Evolutionary conservation across 1,284 basidiomycete genomes (phyloP).

Genomic region (Rhodotorula sp.): DNA sequence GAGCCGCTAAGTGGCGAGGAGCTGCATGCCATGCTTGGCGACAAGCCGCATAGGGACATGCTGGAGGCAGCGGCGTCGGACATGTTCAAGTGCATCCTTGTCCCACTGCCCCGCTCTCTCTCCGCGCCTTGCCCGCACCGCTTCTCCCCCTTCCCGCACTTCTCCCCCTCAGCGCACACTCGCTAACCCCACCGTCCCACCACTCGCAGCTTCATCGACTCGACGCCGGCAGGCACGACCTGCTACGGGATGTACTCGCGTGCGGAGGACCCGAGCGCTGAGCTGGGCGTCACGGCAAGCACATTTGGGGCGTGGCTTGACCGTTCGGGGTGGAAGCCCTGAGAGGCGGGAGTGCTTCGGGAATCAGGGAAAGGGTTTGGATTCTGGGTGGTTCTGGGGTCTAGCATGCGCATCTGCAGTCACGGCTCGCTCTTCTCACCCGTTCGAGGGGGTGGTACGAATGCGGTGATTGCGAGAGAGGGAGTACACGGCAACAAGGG

Average conservation of each 20-base stretch:
- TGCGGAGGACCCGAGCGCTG: not conserved
- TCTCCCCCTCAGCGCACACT: not conserved
- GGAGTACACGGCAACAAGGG: too few relatives aligned
- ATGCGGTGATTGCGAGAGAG: too few relatives aligned
- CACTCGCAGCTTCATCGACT: conserved; percentile 6
- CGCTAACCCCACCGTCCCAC: too few relatives aligned
- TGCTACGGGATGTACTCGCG: not conserved
- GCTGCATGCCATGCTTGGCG: not conserved
- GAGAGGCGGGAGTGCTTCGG: not conserved
- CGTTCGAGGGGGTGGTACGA: too few relatives aligned
- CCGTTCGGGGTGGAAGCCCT: conserved; percentile 6
- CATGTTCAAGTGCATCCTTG: not conserved
- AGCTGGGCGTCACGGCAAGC: conserved; percentile 5
- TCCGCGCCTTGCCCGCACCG: too few relatives aligned
- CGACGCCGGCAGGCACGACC: not conserved
- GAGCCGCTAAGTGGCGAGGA: not conserved
- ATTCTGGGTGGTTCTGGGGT: not conserved
- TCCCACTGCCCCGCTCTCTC: too few relatives aligned
- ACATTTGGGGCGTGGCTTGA: not conserved
- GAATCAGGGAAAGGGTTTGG: not conserved
- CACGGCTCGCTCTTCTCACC: too few relatives aligned
- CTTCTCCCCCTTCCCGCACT: not conserved
- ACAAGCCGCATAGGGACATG: not conserved
- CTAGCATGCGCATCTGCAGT: not conserved
- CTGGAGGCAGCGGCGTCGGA: not conserved